Evolutionary conservation across 179 eudicot species (phyloP).

Genomic region (Spinacia oleracea): DNA sequence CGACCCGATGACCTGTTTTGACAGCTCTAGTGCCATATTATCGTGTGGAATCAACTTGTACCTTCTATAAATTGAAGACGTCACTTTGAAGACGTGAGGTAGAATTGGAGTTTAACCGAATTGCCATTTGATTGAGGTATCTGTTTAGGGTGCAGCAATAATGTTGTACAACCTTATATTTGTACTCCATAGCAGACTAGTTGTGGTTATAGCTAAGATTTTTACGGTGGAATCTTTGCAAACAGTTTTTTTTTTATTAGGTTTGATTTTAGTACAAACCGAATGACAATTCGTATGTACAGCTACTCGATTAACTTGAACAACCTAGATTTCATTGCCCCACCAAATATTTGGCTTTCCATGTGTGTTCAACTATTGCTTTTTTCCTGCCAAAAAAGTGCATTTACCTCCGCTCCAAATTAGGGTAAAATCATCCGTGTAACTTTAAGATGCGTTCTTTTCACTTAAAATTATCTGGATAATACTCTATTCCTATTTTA

Average conservation of each 20-base stretch:
- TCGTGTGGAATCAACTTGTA: background rate
- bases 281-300: background rate
- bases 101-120: background rate
- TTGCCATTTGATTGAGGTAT: too few relatives aligned
- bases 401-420: too few relatives aligned
- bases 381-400: too few relatives aligned
- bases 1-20: too few relatives aligned
- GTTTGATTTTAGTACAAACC: background rate
- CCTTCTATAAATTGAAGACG: background rate
- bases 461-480: too few relatives aligned
- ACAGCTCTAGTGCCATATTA: background rate
- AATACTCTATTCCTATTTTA: too few relatives aligned
- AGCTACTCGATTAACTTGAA: too few relatives aligned
- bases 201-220: too few relatives aligned
- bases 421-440: too few relatives aligned
- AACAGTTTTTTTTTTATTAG: background rate
- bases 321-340: background rate
- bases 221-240: background rate
- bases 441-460: too few relatives aligned
- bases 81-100: background rate
- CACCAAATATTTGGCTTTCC: conserved; percentile 15
- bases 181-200: background rate
- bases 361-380: too few relatives aligned
- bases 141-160: background rate
- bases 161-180: too few relatives aligned